Evolutionary conservation across 495 filamentous ascomycete species (phyloP), one percentile per base, ranked within the genome.

Genomic region (Pseudomonodictys pantanalensis): DNA sequence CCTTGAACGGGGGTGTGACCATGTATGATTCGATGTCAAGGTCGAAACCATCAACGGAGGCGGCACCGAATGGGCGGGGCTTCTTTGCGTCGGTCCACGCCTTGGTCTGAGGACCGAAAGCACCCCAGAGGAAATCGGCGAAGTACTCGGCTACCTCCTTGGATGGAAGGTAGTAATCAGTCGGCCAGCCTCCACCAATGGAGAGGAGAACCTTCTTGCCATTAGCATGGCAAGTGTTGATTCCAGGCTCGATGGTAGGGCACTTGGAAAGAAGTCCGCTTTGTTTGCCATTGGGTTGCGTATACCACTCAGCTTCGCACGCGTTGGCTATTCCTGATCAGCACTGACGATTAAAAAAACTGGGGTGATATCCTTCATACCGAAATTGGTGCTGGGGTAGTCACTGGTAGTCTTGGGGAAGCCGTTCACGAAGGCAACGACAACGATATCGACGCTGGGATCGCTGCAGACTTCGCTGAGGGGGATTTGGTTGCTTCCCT

Each of bases 311-410:
- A 20, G 69, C 70, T 60, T 79, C 79, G 67, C 86, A 86, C 44
- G 83, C 77, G 67, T 88, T 86, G 10, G 62, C 62, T 65, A 38
- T 22, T n/a, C 20, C 24, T 17, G 28, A n/a, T 49, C 43, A 59
- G 45, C n/a, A 25, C 29, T 12, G 35, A 1, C 10, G 15, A 22
- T 26, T 29, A 7, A 18, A 12, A 39, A 3, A 1, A 18, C 15
- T 26, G 28, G 3, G 12, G 33, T 15, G 20, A 43, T 38, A 18
- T 30, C 15, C 3, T 38, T 47, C 56, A 24, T 59, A 65, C 82
- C 85, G 68, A 86, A 87, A 70, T 87, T 86, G 30, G 78, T 78
- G 3, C 77, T 81, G 8, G 84, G 83, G 54, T 78, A 82, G 22
- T 79, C 80, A 42, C 71, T 73, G n/a, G 76, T 71, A 48, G 82